phyloP scores from a whole-genome alignment of 2,329 filamentous ascomycete genomes.

The Botrytis paeoniae region DNA sequence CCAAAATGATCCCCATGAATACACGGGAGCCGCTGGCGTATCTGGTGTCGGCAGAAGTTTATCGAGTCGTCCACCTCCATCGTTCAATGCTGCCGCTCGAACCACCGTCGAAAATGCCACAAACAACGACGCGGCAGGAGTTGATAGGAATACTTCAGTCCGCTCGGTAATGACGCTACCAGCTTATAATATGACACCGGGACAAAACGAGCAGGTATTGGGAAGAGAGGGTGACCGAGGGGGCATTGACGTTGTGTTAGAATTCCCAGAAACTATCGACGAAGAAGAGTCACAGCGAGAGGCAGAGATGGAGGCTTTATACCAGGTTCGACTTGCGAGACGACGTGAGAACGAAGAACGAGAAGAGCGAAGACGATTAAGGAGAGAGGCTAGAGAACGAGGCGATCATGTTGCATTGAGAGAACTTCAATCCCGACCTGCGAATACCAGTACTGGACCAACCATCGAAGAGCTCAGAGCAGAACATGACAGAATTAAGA shows the following conservation, averaged over 20 bases:
- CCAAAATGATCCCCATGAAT: constrained; percentile 42
- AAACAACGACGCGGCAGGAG: constrained; percentile 37
- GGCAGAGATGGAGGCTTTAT: constrained; percentile 87
- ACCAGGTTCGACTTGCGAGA: constrained; percentile 79
- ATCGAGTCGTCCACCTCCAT: constrained; percentile 20
- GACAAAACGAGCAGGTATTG: constrained; percentile 76
- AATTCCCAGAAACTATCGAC: constrained; percentile 76
- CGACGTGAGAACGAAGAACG: constrained; percentile 73
- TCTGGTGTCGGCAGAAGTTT: constrained; percentile 15
- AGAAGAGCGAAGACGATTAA: constrained; percentile 67
- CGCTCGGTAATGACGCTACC: constrained; percentile 94
- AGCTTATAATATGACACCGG: constrained; percentile 70
- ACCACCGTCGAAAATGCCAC: constrained; percentile 13
- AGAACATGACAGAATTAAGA: constrained; percentile 55
- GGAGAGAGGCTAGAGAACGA: constrained; percentile 68
- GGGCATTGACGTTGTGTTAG: constrained; percentile 86
- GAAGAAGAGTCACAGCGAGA: constrained; percentile 77
- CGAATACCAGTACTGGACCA: constrained; percentile 42
- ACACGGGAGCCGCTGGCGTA: constrained; percentile 34
- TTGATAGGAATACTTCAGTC: constrained; percentile 81
- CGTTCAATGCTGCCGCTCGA: constrained; percentile 21
- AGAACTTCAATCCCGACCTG: constrained; percentile 55
- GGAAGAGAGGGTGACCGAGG: constrained; percentile 87
- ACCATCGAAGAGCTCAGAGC: constrained; percentile 57
- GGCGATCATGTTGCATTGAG: constrained; percentile 70